Base-by-base conservation (phyloP, 2,329 filamentous ascomycete genomes). In the Didymella sp. region DNA sequence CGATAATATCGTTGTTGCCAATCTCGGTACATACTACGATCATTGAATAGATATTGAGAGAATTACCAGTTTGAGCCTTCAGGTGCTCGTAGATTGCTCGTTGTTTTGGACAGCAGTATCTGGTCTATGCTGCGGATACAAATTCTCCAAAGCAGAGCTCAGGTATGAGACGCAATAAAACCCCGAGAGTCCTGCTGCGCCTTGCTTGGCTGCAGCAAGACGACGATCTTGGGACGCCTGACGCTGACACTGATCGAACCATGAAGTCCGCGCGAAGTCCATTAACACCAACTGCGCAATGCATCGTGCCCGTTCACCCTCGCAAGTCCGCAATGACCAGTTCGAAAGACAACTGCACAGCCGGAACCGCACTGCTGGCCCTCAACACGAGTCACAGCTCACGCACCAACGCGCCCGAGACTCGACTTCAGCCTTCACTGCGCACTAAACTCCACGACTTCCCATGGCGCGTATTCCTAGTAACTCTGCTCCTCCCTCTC, bases 401-500 rank as follows among this genome's bases (percentile, higher is more conserved):
- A 5, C 8, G 28, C 35, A 47, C 42, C 19, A 35, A n/a, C n/a
- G 17, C 13, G 15, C 47, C 31, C 7, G 21, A 58, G 17, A 11
- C 48, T 15, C 33, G 54, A 5, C 49, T 35, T 13, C 33, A 47
- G 13, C n/a, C 40, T 22, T 60, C 57, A 6, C 48, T 62, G 11
- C 55, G 15, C 7, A 33, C 58, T 17, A 66, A 55, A 46, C 58
- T 63, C 37, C 50, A 58, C 0, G 54, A 53, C 2, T 72, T 70
- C 37, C 64, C 69, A 45, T 70, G 65, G 68, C 64, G 63, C 37
- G 31, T 60, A 2, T 64, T 66, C 25, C 13, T 61, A 1, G 45
- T 71, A 12, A 45, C 68, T 3, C 58, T 64, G 4, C 37, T 54
- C 1, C 53, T 71, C 0, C 70, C 70, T 2, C 49, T 73, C 43